These are phyloP conservation scores for Zymoseptoria passerinii DNA, from an alignment of 2,329 filamentous ascomycete species.

Conservation along the genomic window DNA sequence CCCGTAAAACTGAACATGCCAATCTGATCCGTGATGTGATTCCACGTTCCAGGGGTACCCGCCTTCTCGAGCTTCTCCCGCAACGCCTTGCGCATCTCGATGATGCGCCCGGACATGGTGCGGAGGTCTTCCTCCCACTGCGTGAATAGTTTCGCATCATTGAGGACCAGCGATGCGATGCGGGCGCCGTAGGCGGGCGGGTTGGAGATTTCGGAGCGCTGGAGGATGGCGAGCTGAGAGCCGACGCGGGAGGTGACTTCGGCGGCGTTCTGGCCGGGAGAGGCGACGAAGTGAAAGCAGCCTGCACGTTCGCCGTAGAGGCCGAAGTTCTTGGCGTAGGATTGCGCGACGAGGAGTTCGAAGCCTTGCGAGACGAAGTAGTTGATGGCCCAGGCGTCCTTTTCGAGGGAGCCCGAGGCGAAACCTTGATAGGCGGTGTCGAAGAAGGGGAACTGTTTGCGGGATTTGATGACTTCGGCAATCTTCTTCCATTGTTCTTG, in stretches of 20 bases:
- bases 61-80: conserved; percentile 73
- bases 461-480: conserved; percentile 64
- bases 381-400: conserved; percentile 84
- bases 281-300: conserved; percentile 87
- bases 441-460: conserved; percentile 94
- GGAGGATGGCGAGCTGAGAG: conserved; percentile 84
- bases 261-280: conserved; percentile 58
- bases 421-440: conserved; percentile 98
- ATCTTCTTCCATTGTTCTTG: conserved; percentile 91
- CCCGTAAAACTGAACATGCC: conserved; percentile 98
- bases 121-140: conserved; percentile 89
- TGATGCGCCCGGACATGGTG: conserved; percentile 94
- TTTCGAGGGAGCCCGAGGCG: conserved; percentile 77
- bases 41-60: conserved; percentile 83
- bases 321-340: conserved; percentile 56
- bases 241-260: conserved; percentile 57
- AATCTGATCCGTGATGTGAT: conserved; percentile 97
- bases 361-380: conserved; percentile 94
- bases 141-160: conserved; percentile 69
- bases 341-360: conserved; percentile 46
- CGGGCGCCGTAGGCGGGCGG: conserved; percentile 89
- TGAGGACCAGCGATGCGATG: conserved; percentile 76
- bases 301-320: conserved; percentile 94
- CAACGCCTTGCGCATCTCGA: conserved; percentile 75
- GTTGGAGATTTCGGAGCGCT: conserved; percentile 96